A percentile compares a stretch with the other conserved stretches of the same genome.
These are phyloP conservation scores for Tricholoma saponaceum DNA, from an alignment of 768 basidiomycete genomes.

Conservation along the genomic window DNA sequence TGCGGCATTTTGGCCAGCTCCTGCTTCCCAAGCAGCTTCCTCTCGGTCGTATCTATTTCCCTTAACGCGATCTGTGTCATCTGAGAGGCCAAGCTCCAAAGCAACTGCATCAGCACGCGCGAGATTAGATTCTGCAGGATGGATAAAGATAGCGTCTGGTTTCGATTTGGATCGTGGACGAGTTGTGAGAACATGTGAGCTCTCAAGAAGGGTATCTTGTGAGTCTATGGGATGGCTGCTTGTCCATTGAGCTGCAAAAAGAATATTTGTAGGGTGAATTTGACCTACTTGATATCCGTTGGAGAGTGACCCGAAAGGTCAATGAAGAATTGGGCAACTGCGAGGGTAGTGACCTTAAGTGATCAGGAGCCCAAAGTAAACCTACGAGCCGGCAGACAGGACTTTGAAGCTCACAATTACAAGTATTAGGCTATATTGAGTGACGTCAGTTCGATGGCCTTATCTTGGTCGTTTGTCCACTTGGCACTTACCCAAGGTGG, in stretches of 20 bases:
- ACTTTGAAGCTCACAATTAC: constrained; percentile 37
- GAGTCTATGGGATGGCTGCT: background rate
- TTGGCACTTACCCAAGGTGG: constrained; percentile 53
- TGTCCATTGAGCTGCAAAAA: background rate
- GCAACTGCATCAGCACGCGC: constrained; percentile 66
- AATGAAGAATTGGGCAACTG: constrained; percentile 54
- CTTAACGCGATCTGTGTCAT: constrained; percentile 45
- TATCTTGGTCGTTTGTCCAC: background rate
- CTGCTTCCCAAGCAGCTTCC: constrained; percentile 44
- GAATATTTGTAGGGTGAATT: background rate
- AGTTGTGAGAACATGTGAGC: constrained; percentile 16
- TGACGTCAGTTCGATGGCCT: background rate
- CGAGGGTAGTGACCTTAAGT: constrained; percentile 49
- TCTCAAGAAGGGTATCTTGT: constrained; percentile 15
- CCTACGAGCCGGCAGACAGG: background rate
- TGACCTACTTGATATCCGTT: background rate
- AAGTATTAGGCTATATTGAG: constrained; percentile 38
- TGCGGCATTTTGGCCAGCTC: constrained; percentile 47
- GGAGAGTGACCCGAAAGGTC: background rate
- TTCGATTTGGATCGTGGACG: constrained; percentile 50
- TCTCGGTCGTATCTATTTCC: constrained; percentile 31
- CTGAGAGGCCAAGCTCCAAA: constrained; percentile 45
- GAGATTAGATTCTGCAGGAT: constrained; percentile 58
- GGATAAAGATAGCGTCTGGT: constrained; percentile 57
- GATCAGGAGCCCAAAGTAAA: background rate